Evolutionary conservation across 805 yeast species (phyloP), one percentile per base, ranked within the genome.

Genomic region (Hanseniaspora jakobsenii): DNA sequence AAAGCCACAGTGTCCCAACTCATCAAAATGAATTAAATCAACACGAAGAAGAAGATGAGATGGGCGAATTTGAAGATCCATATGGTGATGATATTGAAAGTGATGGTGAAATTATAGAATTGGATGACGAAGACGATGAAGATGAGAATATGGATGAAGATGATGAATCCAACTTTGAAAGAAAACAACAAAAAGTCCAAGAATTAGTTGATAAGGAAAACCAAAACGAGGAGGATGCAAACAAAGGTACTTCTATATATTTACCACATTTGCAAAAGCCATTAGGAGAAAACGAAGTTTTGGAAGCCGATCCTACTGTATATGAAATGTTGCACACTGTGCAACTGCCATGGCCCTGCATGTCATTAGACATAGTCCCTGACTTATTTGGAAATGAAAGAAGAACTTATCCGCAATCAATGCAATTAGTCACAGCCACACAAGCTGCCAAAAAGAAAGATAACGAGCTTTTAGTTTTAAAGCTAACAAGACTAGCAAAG

Each of bases 281-380:
- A 5, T 70, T 91, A 52, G 96, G 95, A 1, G 93, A 94, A 2
- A 94, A 85, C 65, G 97, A 91, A 66, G 93, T 81, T 10, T 70
- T 91, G 58, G 96, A 89, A 65, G 95, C 97, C 1, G 98, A 91
- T 64, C 95, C 95, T 36, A 69, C 86, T 6, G 95, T 89, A 2
- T 91, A 91, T 60, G 94, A 89, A 56, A 91, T 91, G 97, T 66
- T 91, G 47, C 98, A 91, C 62, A 83, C 82, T 55, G 84, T 89
- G 48, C 83, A 83, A 61, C 66, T 89, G 62, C 93, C 94, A 55
- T 91, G 97, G 97, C 97, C 98, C 10, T 86, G 96, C 65, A 66
- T 91, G 58, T 85, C 96, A 3, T 69, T 91, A 49, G 97, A 89
- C 57, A 66, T 91, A 17, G 65, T 91, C 43, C 94, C 95, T 5